These are phyloP conservation scores for Massarina eburnea DNA, from an alignment of 2,329 filamentous ascomycete species.

Conservation along the genomic window DNA sequence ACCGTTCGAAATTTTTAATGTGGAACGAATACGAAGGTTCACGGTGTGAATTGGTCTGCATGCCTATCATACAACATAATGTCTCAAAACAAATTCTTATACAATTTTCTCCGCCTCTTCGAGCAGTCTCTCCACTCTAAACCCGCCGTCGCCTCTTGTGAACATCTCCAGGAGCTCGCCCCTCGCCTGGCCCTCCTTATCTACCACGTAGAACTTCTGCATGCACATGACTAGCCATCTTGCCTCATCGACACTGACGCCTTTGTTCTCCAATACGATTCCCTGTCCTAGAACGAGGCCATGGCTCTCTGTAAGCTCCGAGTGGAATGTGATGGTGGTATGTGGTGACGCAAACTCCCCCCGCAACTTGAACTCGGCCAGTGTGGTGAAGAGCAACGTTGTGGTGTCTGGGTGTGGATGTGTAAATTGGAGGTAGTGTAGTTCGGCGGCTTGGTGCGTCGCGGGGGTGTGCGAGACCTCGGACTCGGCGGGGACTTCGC, in stretches of 20 bases:
- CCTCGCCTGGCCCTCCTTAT: conserved; percentile 54
- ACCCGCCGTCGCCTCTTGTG: conserved; percentile 72
- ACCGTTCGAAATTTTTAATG: no score
- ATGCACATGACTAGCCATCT: conserved; percentile 89
- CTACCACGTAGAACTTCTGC: conserved; percentile 84
- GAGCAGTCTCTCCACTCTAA: conserved; percentile 81
- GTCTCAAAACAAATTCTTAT: conserved; percentile 12
- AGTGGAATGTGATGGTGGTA: conserved; percentile 89
- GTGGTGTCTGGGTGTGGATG: conserved; percentile 69
- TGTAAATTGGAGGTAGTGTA: conserved; percentile 96
- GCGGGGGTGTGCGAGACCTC: conserved; percentile 4
- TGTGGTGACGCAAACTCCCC: conserved; percentile 90
- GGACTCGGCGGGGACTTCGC: conserved; percentile 44
- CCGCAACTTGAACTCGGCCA: conserved; percentile 88
- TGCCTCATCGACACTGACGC: conserved; percentile 78
- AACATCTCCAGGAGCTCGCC: conserved; percentile 76
- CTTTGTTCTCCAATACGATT: conserved; percentile 71
- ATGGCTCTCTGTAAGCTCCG: conserved; percentile 73
- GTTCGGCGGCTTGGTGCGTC: conserved; percentile 70
- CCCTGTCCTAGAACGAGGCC: conserved; percentile 87
- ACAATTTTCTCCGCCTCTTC: conserved; percentile 83
- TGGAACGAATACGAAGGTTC: no score
- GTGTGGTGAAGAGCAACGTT: conserved; percentile 82
- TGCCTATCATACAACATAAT: conserved; percentile 4
- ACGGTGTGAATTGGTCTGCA: neutral